phyloP scores from a whole-genome alignment of 2,329 filamentous ascomycete species.

The Parastagonospora avenae region DNA sequence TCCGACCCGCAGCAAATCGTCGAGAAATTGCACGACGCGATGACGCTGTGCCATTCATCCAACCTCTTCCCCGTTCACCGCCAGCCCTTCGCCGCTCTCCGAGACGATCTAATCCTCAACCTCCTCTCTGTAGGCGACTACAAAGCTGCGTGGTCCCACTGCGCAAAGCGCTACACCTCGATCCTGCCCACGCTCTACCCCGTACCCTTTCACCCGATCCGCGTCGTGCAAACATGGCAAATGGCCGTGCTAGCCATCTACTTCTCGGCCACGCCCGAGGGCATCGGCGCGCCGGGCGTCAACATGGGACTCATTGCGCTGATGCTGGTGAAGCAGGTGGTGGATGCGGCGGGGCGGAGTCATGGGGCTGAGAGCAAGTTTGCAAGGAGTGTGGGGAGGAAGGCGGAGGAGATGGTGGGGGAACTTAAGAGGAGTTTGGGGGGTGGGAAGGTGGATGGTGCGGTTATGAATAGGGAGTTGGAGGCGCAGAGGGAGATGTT shows the following conservation, averaged over 20 bases:
- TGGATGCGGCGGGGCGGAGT: slow-evolving; percentile 46
- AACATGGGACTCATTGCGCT: slow-evolving; percentile 51
- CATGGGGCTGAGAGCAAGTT: slow-evolving; percentile 52
- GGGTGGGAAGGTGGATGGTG: slow-evolving; percentile 23
- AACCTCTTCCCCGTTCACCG: slow-evolving; percentile 54
- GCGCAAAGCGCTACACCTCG: slow-evolving; percentile 56
- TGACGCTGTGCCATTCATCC: slow-evolving; percentile 49
- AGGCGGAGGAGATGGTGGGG: slow-evolving; percentile 42
- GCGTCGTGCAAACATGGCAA: slow-evolving; percentile 56
- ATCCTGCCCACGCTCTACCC: slow-evolving; percentile 60
- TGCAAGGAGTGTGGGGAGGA: slow-evolving; percentile 45
- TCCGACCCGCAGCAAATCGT: slow-evolving; percentile 38
- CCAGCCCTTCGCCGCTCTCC: slow-evolving; percentile 61
- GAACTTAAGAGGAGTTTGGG: slow-evolving; percentile 24
- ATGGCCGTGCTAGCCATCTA: slow-evolving; percentile 46
- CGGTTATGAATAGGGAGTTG: slow-evolving; percentile 28
- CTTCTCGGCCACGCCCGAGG: slow-evolving; percentile 29
- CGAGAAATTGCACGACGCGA: slow-evolving; percentile 44
- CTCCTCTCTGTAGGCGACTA: slow-evolving; percentile 53
- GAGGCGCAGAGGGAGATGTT: slow-evolving; percentile 34
- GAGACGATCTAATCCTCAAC: slow-evolving; percentile 59
- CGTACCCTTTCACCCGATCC: slow-evolving; percentile 57
- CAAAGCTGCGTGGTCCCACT: slow-evolving; percentile 57
- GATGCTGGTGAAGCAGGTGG: slow-evolving; percentile 50
- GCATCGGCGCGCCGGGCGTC: slow-evolving; percentile 35